Conservation (phyloP, 2,329 filamentous ascomycete genomes). For the Chrysosporium keratinophilum region DNA sequence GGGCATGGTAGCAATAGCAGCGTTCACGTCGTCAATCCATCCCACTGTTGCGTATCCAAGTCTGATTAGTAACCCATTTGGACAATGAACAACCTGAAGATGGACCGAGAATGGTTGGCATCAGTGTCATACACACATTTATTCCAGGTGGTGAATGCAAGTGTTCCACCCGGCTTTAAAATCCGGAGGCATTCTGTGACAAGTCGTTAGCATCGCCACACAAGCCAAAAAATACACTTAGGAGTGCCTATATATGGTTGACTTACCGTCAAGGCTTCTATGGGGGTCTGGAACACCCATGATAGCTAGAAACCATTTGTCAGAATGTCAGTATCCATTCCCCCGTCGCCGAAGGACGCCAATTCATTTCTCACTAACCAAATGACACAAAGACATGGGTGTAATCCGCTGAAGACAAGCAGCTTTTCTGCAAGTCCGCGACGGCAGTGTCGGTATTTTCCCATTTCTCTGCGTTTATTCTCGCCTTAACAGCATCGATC, state of each 20-base stretch:
- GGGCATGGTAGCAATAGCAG: conserved; percentile 10
- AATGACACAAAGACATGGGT: conserved; percentile 11
- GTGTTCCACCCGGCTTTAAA: conserved; percentile 8
- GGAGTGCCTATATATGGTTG: background rate
- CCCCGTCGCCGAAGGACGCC: background rate
- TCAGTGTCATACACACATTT: conserved; percentile 4
- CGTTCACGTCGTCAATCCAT: conserved; percentile 9
- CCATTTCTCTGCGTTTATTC: conserved; percentile 7
- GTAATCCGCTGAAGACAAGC: background rate
- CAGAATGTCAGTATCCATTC: background rate
- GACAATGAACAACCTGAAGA: no score
- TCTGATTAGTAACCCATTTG: background rate
- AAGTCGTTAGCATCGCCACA: background rate
- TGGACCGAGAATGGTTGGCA: background rate
- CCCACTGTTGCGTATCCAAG: background rate
- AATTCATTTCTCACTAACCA: background rate
- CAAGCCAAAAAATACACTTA: background rate
- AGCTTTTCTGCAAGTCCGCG: conserved; percentile 3
- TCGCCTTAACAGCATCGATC: conserved; percentile 6
- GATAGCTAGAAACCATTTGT: background rate
- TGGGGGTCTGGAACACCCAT: conserved; percentile 7
- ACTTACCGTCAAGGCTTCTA: conserved; percentile 6
- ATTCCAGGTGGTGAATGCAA: conserved; percentile 12
- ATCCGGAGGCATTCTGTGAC: conserved; percentile 9
- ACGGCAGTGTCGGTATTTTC: conserved; percentile 3